phyloP scores from a whole-genome alignment of 2,329 filamentous ascomycete genomes.

The Diaporthe velutina region DNA sequence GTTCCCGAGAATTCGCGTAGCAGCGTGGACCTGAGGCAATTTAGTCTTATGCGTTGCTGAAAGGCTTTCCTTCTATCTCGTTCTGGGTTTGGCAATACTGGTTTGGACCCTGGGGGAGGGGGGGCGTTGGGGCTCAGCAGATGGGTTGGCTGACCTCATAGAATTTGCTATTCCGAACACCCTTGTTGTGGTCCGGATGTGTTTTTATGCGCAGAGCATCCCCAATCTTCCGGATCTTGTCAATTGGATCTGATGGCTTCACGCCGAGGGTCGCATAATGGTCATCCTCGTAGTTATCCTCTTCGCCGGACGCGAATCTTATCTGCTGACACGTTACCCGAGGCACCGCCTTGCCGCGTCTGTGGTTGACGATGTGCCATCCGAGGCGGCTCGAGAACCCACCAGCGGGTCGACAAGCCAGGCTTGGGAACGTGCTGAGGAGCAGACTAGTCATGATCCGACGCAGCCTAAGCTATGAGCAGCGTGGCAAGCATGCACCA shows the following conservation, averaged over 20 bases:
- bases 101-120: no score
- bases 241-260: not conserved
- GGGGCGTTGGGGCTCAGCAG: not conserved
- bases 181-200: not conserved
- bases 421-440: not conserved
- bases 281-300: not conserved
- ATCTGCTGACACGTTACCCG: not conserved
- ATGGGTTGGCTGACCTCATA: not conserved
- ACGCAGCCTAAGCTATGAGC: not conserved
- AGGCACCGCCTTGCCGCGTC: not conserved
- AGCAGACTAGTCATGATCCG: conserved; percentile 6
- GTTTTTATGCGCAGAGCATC: not conserved
- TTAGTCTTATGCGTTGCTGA: not conserved
- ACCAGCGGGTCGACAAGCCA: not conserved
- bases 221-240: not conserved
- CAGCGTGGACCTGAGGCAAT: not conserved
- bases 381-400: not conserved
- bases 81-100: not conserved
- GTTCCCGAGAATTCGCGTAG: not conserved
- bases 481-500: not conserved
- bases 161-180: no score
- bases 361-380: not conserved
- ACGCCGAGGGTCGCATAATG: not conserved
- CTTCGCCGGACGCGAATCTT: not conserved
- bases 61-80: no score